A percentile compares a stretch with the other conserved stretches of the same genome.
phyloP scores from a whole-genome alignment of 1,139 yeast species.

The Suhomyces coccinellae region DNA sequence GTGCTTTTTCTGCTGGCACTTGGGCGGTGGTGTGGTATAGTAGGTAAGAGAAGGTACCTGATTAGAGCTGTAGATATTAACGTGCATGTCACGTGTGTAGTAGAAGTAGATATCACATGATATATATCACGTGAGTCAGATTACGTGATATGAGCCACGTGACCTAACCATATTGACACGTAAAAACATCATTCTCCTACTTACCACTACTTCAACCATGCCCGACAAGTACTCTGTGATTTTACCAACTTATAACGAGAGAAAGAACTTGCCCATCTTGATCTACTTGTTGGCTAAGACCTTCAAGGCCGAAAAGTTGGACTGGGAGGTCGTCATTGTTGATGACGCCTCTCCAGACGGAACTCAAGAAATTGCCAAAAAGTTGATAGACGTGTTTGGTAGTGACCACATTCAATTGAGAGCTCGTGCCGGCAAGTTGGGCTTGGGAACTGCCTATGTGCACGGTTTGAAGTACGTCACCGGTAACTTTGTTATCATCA shows the following conservation, averaged over 20 bases:
- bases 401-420: slow-evolving; percentile 62
- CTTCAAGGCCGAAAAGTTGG: slow-evolving; percentile 57
- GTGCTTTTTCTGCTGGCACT: slow-evolving; percentile 1
- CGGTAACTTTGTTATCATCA: slow-evolving; percentile 75
- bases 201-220: slow-evolving; percentile 12
- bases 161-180: slow-evolving; percentile 5
- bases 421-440: slow-evolving; percentile 78
- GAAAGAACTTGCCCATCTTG: slow-evolving; percentile 68
- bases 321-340: slow-evolving; percentile 80
- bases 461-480: slow-evolving; percentile 74
- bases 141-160: background rate
- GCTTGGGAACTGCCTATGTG: slow-evolving; percentile 80
- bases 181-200: slow-evolving; percentile 2
- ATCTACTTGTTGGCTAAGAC: slow-evolving; percentile 71
- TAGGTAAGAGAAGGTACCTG: background rate
- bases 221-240: slow-evolving; percentile 69
- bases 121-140: background rate
- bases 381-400: slow-evolving; percentile 65
- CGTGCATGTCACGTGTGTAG: no score
- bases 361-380: slow-evolving; percentile 71
- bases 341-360: slow-evolving; percentile 86
- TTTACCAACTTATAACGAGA: slow-evolving; percentile 79
- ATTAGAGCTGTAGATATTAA: no score
- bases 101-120: background rate
- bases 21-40: slow-evolving; percentile 4